Evolutionary conservation across 2,329 filamentous ascomycete genomes (phyloP), one percentile per base, ranked within the genome.

Genomic region (Aspergillus pseudonomiae): DNA sequence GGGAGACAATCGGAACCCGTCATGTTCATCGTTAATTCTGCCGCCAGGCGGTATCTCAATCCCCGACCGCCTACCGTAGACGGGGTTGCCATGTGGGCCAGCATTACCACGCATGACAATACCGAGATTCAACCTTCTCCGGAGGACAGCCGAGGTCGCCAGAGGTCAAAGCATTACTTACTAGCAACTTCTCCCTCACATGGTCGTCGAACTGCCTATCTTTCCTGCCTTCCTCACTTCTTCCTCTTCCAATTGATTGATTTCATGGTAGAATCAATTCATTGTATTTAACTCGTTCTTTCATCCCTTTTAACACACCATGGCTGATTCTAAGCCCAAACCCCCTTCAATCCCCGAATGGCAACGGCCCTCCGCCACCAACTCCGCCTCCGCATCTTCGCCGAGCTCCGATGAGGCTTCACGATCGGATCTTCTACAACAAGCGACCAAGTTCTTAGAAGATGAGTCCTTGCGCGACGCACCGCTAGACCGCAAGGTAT

Each of bases 361-460:
- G 79, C 79, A 81, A 65, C 73, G 69, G 52, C 61, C 54, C 81
- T 81, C 74, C 63, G 60, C 54, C 65, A 61, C 61, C 32, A 46
- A 30, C 54, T 57, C 59, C 59, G 24, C 68, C 45, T 63, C 71
- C 57, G 57, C 70, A 50, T 61, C 68, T 63, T 69, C 73, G 63
- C 68, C 71, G 59, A 70, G 54, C 68, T 69, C 72, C 68, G 70
- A 73, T 45, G 67, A 70, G 65, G 59, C 68, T 59, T 61, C 71
- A 61, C 73, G 77, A 70, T 65, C 74, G 67, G 65, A 71, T 50
- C 75, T 84, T 14, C 72, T 91, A 41, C 87, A 92, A 19, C 87
- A 93, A 73, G 93, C 93, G 32, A 84, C 85, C 50, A 86, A 83
- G 59, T 97, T 97, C 73, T 84, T 97, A 4, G 82, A 91, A 57